Percentiles rank a stretch among this genome's conserved stretches.
Evolutionary conservation across 257 asterid species (phyloP).

Genomic region (Galeopsis tetrahit): DNA sequence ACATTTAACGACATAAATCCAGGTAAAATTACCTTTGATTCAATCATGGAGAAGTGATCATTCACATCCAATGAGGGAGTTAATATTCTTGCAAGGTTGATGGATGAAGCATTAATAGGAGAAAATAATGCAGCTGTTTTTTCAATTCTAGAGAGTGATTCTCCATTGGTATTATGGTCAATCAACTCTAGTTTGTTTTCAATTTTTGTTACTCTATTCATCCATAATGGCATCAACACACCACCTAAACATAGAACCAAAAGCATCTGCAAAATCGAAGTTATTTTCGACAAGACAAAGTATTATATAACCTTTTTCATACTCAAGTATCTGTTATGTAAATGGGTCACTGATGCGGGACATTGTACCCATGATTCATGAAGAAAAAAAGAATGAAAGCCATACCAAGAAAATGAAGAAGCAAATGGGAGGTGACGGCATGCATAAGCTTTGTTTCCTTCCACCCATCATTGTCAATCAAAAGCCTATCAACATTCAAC

Average conservation of each 20-base stretch:
- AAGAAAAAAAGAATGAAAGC: background rate
- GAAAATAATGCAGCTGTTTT: conserved; percentile 38
- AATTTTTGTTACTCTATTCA: conserved; percentile 37
- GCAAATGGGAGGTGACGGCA: conserved; percentile 45
- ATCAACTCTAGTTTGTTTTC: conserved; percentile 39
- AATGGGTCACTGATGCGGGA: too few relatives aligned
- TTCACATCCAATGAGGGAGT: conserved; percentile 33
- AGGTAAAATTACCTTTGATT: conserved; percentile 37
- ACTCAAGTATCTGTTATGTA: too few relatives aligned
- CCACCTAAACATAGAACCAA: conserved; percentile 49
- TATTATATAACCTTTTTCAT: too few relatives aligned
- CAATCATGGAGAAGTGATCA: conserved; percentile 33
- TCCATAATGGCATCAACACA: conserved; percentile 52
- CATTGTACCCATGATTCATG: too few relatives aligned
- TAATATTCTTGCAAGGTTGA: conserved; percentile 38
- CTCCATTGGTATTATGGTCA: conserved; percentile 33
- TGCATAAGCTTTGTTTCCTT: conserved; percentile 45
- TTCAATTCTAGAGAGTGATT: conserved; percentile 32
- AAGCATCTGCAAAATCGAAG: conserved; percentile 37
- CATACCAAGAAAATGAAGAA: conserved; percentile 49
- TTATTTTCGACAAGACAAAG: too few relatives aligned
- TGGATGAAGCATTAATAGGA: conserved; percentile 43
- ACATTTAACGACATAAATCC: background rate
- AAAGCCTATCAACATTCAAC: too few relatives aligned
- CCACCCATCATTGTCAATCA: conserved; percentile 12